Conservation (phyloP, 2,329 filamentous ascomycete genomes). For the Pseudofabraea citricarpa region DNA sequence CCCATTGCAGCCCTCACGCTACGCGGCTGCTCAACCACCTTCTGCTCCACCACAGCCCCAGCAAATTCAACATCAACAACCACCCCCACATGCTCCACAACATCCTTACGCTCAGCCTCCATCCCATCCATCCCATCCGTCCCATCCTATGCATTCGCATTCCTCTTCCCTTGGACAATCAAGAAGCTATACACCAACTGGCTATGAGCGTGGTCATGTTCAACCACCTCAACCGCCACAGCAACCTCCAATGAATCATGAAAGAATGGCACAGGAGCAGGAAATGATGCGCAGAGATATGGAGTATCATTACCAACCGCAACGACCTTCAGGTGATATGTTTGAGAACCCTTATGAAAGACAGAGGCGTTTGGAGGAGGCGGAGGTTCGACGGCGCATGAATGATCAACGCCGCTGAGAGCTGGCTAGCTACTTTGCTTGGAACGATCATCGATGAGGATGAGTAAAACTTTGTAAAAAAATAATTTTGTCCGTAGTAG, state of each 20-base stretch:
- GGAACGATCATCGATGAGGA: no score
- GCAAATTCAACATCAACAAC: slow-evolving; percentile 38
- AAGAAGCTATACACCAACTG: slow-evolving; percentile 25
- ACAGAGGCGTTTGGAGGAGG: slow-evolving; percentile 7
- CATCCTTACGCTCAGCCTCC: slow-evolving; percentile 39
- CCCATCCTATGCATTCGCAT: slow-evolving; percentile 43
- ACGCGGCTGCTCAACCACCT: slow-evolving; percentile 33
- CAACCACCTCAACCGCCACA: slow-evolving; percentile 26
- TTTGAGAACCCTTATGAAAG: slow-evolving; percentile 11
- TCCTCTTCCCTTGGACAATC: slow-evolving; percentile 25
- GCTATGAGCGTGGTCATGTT: slow-evolving; percentile 35
- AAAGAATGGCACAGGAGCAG: slow-evolving; percentile 18
- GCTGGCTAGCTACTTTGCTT: no score
- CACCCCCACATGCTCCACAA: slow-evolving; percentile 33
- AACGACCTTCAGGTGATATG: slow-evolving; percentile 10
- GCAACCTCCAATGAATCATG: slow-evolving; percentile 11
- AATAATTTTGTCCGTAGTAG: no score
- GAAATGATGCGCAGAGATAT: slow-evolving; percentile 25
- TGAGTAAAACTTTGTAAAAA: no score
- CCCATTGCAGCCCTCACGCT: slow-evolving; percentile 17
- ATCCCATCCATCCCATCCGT: no score
- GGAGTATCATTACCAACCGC: slow-evolving; percentile 15
- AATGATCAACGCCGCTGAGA: slow-evolving; percentile 1
- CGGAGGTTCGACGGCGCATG: slow-evolving; percentile 1
- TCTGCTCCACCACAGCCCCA: slow-evolving; percentile 19